Evolutionary conservation across 2,329 filamentous ascomycete genomes (phyloP), one percentile per base, ranked within the genome.

Genomic region (Domatiomyces catenatus): DNA sequence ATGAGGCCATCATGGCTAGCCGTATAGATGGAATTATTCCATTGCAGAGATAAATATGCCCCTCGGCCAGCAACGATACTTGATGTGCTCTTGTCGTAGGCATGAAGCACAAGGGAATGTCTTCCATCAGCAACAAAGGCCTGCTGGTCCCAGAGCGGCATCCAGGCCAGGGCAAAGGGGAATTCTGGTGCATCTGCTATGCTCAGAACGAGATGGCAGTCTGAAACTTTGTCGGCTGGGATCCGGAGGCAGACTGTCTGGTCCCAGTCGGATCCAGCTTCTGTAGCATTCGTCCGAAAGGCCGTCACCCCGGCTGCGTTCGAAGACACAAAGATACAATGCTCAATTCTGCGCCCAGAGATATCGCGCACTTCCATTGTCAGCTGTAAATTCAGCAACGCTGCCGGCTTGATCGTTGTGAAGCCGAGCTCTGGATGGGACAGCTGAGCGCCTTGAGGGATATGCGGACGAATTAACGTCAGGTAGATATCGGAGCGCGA

Each of bases 401-500:
- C 73, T 17, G 74, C 77, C 15, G 73, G 71, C 1, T 81, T 75
- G 1, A 90, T 71, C 1, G 83, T 81, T 8, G 90, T 81, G 55
- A 84, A 85, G n/a, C 86, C 87, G 32, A 84, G 81, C 60, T 94
- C 86, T 0, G 80, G 79, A 61, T 84, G 81, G 7, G 79, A 76
- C 19, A 83, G 67, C 42, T 77, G 70, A 8, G 77, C 76, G 56
- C 79, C 75, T 51, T 81, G 80, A 17, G 83, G 81, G 20, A 98
- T 71, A n/a, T 81, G 74, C 0, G 87, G 85, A 56, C 87, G 81
- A 52, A 81, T 80, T 46, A 98, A 67, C 0, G 88, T 95, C 44
- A 98, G 67, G 63, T 98, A 98, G 48, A 98, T 96, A 64, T 98
- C 93, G 8, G 88, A 95, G 60, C 93, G 76, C 15, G 84, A 75